Evolutionary conservation across 495 filamentous ascomycete genomes (phyloP).

Genomic region (Penicillium pancosmium): DNA sequence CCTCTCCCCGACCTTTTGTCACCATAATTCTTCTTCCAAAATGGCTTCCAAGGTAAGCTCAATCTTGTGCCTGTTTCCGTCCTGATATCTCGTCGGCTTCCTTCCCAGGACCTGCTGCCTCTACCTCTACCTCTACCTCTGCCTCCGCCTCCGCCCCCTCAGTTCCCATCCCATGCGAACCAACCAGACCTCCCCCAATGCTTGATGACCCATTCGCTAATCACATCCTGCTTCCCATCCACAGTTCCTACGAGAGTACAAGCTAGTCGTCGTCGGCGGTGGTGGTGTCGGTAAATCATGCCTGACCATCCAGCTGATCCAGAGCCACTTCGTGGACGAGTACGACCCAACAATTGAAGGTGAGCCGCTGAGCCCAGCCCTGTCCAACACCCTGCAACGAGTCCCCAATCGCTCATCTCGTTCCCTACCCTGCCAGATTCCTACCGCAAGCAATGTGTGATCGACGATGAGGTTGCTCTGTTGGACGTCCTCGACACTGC

Average conservation of each 20-base stretch:
- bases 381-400: background rate
- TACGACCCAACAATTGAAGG: conserved; percentile 99
- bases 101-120: background rate
- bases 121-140: background rate
- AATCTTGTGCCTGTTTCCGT: background rate
- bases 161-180: conserved; percentile 1
- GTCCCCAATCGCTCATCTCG: conserved; percentile 18
- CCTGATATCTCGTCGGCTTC: background rate
- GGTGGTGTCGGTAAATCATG: conserved; percentile 99
- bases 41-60: conserved; percentile 37
- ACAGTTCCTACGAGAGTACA: conserved; percentile 97
- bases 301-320: conserved; percentile 98
- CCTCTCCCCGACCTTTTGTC: conserved; percentile 8
- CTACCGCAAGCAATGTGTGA: conserved; percentile 98
- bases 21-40: conserved; percentile 11
- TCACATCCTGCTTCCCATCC: background rate
- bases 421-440: conserved; percentile 65
- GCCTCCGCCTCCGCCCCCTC: background rate
- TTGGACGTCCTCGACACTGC: conserved; percentile 98
- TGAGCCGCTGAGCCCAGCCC: conserved; percentile 42
- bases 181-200: background rate
- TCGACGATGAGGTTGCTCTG: conserved; percentile 96
- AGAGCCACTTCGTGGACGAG: conserved; percentile 98
- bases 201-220: conserved; percentile 19
- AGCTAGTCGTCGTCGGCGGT: conserved; percentile 95